Conservation (phyloP, 2,329 filamentous ascomycete genomes). For the Rosellinia necatrix region DNA sequence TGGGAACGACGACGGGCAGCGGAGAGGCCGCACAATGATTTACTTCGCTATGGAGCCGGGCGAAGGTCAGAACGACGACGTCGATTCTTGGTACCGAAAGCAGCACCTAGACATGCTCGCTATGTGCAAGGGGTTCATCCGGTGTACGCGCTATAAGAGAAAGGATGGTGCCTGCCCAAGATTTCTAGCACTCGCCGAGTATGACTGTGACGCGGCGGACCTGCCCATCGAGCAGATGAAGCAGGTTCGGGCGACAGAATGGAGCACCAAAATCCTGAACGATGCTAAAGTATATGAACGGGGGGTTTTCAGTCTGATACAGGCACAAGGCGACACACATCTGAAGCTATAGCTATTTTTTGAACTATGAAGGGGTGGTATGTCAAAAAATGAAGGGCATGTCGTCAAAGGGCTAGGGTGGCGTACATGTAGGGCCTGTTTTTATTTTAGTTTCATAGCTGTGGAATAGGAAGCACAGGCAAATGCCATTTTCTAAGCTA, state of each 20-base stretch:
- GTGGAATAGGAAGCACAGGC: too few species aligned
- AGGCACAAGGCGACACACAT: conserved; percentile 2
- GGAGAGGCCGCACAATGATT: neutral
- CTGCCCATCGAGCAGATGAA: neutral
- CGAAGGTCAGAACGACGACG: conserved; percentile 1
- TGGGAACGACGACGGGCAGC: neutral
- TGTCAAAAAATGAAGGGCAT: too few species aligned
- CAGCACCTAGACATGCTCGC: conserved; percentile 3
- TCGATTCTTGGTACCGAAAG: conserved; percentile 14
- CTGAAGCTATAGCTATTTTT: neutral
- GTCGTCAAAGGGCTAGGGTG: too few species aligned
- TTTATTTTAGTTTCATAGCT: too few species aligned
- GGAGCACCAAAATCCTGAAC: neutral
- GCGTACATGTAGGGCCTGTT: too few species aligned
- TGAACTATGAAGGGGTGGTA: neutral
- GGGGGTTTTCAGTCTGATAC: conserved; percentile 5
- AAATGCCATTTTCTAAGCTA: too few species aligned
- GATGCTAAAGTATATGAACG: neutral
- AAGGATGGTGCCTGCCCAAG: conserved; percentile 2
- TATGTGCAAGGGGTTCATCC: conserved; percentile 1
- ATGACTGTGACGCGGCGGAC: conserved; percentile 4
- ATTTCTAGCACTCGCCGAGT: conserved; percentile 15
- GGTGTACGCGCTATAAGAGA: conserved; percentile 14
- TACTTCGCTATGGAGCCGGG: conserved; percentile 10
- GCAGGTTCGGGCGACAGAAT: neutral